Conservation (phyloP, 371 early-diverging fungal genomes). For the Mycotypha africana region DNA sequence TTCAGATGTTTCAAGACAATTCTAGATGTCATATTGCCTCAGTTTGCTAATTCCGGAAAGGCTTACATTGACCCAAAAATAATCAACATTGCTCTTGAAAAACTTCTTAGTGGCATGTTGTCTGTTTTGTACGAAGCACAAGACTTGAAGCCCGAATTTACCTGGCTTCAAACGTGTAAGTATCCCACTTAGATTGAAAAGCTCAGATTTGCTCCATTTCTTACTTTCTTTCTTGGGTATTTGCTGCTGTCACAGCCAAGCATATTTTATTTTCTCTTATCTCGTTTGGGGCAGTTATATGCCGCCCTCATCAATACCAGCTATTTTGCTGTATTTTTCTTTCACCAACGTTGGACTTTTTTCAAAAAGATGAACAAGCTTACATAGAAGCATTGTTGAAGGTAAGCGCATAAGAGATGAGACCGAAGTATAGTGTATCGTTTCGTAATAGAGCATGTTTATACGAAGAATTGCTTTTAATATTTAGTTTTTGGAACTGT, state of each 20-base stretch:
- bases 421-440: background rate
- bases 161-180: slow-evolving; percentile 27
- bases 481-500: slow-evolving; percentile 23
- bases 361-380: too few species aligned
- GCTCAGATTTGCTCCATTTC: too few species aligned
- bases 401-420: slow-evolving; percentile 4
- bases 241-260: too few species aligned
- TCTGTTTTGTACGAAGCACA: slow-evolving; percentile 13
- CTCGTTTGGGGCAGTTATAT: background rate
- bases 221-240: too few species aligned
- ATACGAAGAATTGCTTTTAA: too few species aligned
- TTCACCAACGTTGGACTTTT: too few species aligned
- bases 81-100: slow-evolving; percentile 11
- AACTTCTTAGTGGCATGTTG: slow-evolving; percentile 17
- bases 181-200: too few species aligned
- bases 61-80: background rate
- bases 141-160: background rate
- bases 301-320: slow-evolving; percentile 17
- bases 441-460: too few species aligned
- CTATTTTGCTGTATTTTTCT: too few species aligned
- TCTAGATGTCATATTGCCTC: slow-evolving; percentile 8
- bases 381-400: slow-evolving; percentile 17
- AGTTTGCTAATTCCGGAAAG: background rate
- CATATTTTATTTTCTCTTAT: background rate
- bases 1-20: slow-evolving; percentile 16